A percentile compares a stretch with the other conserved stretches of the same genome.
phyloP scores from a whole-genome alignment of 148 eudicot species.

The Vaccinium vitisidaea region DNA sequence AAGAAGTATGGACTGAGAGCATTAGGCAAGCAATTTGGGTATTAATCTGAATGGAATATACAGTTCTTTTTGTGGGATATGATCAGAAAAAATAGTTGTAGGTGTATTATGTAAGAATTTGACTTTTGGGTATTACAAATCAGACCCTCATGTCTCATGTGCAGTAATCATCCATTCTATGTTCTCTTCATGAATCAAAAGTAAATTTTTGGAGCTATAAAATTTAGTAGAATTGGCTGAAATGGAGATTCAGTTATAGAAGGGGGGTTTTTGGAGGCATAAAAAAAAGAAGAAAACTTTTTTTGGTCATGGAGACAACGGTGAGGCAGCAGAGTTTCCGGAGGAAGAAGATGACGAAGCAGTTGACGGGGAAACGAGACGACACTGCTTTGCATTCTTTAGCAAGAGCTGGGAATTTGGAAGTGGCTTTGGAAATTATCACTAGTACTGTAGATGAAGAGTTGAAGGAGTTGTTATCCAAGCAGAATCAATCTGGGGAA shows the following conservation, averaged over 20 bases:
- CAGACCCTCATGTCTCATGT: slow-evolving; percentile 2
- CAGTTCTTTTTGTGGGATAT: background rate
- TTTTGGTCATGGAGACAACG: slow-evolving; percentile 28
- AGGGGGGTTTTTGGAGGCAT: background rate
- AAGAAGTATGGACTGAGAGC: background rate
- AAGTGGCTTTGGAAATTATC: slow-evolving; percentile 31
- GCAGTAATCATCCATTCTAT: background rate
- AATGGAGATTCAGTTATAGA: background rate
- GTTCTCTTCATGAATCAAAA: background rate
- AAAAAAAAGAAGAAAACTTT: background rate
- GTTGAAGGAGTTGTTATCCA: slow-evolving; percentile 36
- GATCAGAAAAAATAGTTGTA: background rate
- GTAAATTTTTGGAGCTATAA: background rate
- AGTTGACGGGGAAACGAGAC: slow-evolving; percentile 43
- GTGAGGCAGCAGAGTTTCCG: slow-evolving; percentile 35
- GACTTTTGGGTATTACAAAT: background rate
- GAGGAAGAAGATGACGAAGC: slow-evolving; percentile 43
- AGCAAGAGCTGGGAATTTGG: slow-evolving; percentile 43
- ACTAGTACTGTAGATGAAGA: slow-evolving; percentile 28
- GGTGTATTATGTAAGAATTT: slow-evolving; percentile 4
- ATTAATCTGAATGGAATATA: slow-evolving; percentile 2
- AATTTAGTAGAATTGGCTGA: background rate
- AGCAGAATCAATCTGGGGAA: slow-evolving; percentile 51
- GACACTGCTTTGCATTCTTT: slow-evolving; percentile 49
- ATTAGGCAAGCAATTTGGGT: slow-evolving; percentile 14